Evolutionary conservation across 129 eudicot genomes (phyloP).

Genomic region (Glebionis coronaria): DNA sequence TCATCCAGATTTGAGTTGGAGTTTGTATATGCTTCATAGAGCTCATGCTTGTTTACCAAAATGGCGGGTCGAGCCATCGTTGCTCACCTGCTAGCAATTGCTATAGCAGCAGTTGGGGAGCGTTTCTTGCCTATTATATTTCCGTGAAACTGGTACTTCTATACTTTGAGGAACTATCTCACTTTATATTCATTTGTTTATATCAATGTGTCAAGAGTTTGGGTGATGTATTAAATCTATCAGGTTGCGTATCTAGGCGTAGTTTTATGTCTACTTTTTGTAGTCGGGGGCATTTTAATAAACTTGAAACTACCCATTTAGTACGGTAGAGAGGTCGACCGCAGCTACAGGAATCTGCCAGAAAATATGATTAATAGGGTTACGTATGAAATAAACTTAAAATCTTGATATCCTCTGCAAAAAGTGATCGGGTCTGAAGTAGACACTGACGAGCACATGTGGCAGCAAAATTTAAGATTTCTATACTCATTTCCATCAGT

Average conservation of each 20-base stretch:
- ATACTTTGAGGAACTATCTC: background rate
- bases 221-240: constrained; percentile 10
- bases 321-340: constrained; percentile 13
- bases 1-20: too few species aligned
- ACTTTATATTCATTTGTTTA: background rate
- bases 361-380: constrained; percentile 11
- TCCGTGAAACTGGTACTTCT: constrained; percentile 81
- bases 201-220: constrained; percentile 8
- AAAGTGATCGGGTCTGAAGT: constrained; percentile 60
- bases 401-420: constrained; percentile 63
- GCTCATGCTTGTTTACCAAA: too few species aligned
- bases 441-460: constrained; percentile 92
- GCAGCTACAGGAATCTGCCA: background rate
- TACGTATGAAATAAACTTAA: constrained; percentile 47
- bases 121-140: constrained; percentile 83
- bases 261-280: constrained; percentile 67
- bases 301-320: constrained; percentile 16
- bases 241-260: constrained; percentile 97
- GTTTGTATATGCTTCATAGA: too few species aligned
- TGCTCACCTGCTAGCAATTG: constrained; percentile 87
- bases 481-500: constrained; percentile 89
- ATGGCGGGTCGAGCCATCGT: constrained; percentile 95
- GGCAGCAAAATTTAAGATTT: constrained; percentile 90
- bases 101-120: constrained; percentile 79
- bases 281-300: constrained; percentile 67